Percentiles rank a stretch among this genome's conserved stretches.
Evolutionary conservation across 768 basidiomycete genomes (phyloP).

Genomic region (Amyloporia xantha): DNA sequence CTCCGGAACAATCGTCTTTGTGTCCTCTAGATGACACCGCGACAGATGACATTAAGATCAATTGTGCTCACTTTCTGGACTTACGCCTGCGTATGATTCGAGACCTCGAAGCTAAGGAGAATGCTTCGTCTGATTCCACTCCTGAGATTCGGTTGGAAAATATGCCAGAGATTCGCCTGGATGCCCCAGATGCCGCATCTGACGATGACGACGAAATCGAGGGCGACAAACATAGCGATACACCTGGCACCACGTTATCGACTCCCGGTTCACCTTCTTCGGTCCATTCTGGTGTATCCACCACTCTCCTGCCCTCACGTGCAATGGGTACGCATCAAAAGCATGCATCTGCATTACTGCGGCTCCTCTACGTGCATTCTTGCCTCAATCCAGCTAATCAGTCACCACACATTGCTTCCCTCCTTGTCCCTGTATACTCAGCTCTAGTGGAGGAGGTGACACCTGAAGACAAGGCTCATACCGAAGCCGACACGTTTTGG

Average conservation of each 20-base stretch:
- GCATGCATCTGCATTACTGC: constrained; percentile 58
- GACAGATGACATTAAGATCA: constrained; percentile 39
- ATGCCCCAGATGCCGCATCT: constrained; percentile 9
- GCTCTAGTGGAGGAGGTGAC: constrained; percentile 57
- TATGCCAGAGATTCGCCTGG: constrained; percentile 34
- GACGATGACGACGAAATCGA: background rate
- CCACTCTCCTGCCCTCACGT: constrained; percentile 43
- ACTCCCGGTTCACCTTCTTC: constrained; percentile 26
- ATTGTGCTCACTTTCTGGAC: constrained; percentile 48
- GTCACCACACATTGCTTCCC: constrained; percentile 61
- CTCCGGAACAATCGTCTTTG: constrained; percentile 35
- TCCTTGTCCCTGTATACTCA: constrained; percentile 64
- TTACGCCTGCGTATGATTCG: constrained; percentile 42
- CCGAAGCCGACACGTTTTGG: constrained; percentile 82
- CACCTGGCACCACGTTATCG: constrained; percentile 17
- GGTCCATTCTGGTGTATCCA: constrained; percentile 23
- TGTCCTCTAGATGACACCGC: constrained; percentile 49
- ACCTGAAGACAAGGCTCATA: constrained; percentile 52
- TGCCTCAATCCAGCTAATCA: constrained; percentile 65
- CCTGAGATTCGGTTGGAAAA: constrained; percentile 36
- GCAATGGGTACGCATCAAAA: constrained; percentile 45
- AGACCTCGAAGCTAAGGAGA: constrained; percentile 15
- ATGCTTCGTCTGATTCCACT: constrained; percentile 20
- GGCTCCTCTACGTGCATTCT: constrained; percentile 66
- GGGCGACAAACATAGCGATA: too few species aligned